These are phyloP conservation scores for Cordyceps cateniannulata DNA, from an alignment of 2,329 filamentous ascomycete genomes.

Conservation along the genomic window DNA sequence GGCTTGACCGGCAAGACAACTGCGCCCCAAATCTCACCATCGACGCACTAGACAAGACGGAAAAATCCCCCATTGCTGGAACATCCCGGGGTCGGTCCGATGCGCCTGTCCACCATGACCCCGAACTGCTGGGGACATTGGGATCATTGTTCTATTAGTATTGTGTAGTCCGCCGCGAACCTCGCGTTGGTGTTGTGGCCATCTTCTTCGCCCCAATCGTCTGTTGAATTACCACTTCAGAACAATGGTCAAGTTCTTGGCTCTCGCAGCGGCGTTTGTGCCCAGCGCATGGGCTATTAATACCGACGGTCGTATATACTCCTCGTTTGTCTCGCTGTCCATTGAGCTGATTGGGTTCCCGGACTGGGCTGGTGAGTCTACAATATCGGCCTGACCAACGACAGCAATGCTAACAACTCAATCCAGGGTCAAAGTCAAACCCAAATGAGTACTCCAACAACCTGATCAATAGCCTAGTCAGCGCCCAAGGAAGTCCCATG, in stretches of 20 bases:
- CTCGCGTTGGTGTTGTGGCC: too few relatives aligned
- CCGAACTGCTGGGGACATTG: not conserved
- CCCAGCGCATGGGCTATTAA: slow-evolving; percentile 2
- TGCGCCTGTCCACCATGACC: not conserved
- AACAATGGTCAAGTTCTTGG: not conserved
- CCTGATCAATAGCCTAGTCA: slow-evolving; percentile 16
- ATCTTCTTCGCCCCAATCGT: not conserved
- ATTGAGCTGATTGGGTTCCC: slow-evolving; percentile 19
- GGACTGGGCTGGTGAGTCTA: slow-evolving; percentile 16
- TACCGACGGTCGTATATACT: slow-evolving; percentile 9
- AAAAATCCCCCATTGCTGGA: not conserved
- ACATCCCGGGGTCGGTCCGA: not conserved
- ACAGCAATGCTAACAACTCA: not conserved
- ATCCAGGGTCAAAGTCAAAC: slow-evolving; percentile 13
- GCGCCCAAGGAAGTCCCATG: slow-evolving; percentile 15
- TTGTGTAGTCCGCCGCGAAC: not conserved
- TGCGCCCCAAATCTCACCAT: not conserved
- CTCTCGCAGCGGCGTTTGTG: not conserved
- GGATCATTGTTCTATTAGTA: not conserved
- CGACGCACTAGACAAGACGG: not conserved
- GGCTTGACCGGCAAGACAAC: not conserved
- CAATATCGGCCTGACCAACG: not conserved
- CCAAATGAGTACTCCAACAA: slow-evolving; percentile 17
- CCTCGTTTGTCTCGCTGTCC: slow-evolving; percentile 17
- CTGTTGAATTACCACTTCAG: not conserved